Evolutionary conservation across 192 early-diverging fungal genomes (phyloP), one percentile per base, ranked within the genome.

Genomic region (Endogone sp.): DNA sequence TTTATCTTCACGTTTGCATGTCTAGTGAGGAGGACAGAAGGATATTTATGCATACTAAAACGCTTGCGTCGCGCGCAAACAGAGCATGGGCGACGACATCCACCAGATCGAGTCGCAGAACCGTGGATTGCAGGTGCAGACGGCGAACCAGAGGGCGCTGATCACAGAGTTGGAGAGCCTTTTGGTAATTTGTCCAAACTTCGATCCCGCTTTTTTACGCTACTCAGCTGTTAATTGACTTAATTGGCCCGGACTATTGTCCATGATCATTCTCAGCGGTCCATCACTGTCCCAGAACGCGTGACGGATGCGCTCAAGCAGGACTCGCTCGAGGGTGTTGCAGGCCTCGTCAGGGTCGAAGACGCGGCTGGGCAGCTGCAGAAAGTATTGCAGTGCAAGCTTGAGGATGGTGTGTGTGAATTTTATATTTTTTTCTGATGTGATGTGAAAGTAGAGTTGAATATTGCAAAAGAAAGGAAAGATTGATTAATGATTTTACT

Each of bases 61-160:
- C 25, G 11, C 23, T 11, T 59, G 24, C 67, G 62, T 84, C 22
- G 20, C 61, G 21, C 64, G n/a, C 0, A 62, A 56, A 37, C 24
- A 93, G 91, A 85, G 86, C 64, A 96, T 97, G 92, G 95, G 93
- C 29, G 87, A 91, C 76, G 94, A 98, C 76, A 95, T 98, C 63
- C 92, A 94, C 80, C 91, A 96, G 66, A 97, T 99, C 65, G 95
- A 98, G 79, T 80, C 88, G 21, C 87, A 93, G 71, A 98, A 98
- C 76, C 90, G 97, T 55, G 90, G 85, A 63, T 83, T 99, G 63
- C 95, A 98, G 75, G 84, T 94, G 26, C 88, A 93, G 55, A 92
- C 94, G 11, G 81, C 82, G 16, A 99, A 98, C 75, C 97, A 99
- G 70, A 90, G 93, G 30, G 82, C 82, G 26, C 76, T 99, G 30